phyloP scores from a whole-genome alignment of 179 eudicot species.

The Monotropa hypopitys region DNA sequence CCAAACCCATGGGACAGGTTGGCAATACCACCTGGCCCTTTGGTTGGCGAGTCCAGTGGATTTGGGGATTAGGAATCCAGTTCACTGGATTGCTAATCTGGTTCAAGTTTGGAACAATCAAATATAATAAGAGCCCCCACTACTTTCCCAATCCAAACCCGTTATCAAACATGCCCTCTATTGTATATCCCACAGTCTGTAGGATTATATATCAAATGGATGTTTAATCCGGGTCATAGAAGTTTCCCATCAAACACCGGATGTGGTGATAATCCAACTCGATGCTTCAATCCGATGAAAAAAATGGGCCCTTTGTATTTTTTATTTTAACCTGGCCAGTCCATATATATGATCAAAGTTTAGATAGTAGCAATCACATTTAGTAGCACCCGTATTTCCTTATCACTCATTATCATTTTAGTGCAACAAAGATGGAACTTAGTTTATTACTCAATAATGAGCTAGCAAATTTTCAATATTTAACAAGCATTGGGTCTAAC shows the following conservation, averaged over 20 bases:
- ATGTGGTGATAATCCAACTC: not conserved
- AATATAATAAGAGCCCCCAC: not conserved
- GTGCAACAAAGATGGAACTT: not conserved
- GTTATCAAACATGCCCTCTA: too few relatives aligned
- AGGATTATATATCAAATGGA: too few relatives aligned
- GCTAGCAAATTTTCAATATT: not conserved
- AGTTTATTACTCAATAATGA: not conserved
- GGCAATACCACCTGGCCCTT: too few relatives aligned
- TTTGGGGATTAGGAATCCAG: too few relatives aligned
- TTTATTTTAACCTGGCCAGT: not conserved
- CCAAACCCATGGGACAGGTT: too few relatives aligned
- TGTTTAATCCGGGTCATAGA: not conserved
- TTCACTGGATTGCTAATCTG: too few relatives aligned
- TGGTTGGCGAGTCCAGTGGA: too few relatives aligned
- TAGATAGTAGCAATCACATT: not conserved
- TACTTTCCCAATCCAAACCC: not conserved
- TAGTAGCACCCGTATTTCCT: not conserved
- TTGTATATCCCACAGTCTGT: not conserved
- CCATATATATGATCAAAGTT: not conserved
- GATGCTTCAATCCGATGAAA: not conserved
- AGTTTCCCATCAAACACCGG: not conserved
- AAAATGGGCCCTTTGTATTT: not conserved
- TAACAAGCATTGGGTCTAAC: not conserved
- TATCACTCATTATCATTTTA: not conserved
- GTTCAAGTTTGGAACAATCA: too few relatives aligned